Evolutionary conservation across 2,329 filamentous ascomycete species (phyloP).

Genomic region (Xylariaceae sp.): DNA sequence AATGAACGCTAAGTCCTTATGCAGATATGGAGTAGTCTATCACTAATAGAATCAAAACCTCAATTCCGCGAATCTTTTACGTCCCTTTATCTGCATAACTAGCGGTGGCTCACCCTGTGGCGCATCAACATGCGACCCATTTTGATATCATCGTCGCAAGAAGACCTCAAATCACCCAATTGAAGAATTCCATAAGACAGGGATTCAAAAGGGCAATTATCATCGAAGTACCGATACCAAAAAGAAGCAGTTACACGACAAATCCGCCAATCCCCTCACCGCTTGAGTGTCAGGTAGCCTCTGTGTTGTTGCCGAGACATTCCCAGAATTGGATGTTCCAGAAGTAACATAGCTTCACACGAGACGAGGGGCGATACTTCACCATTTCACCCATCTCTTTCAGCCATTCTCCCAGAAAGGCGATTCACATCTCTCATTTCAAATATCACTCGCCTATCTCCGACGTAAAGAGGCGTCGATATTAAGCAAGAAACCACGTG

Average conservation of each 20-base stretch:
- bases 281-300: background rate
- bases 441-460: too few relatives aligned
- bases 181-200: background rate
- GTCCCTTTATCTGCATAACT: background rate
- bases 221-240: constrained; percentile 15
- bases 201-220: background rate
- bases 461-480: too few relatives aligned
- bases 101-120: constrained; percentile 8
- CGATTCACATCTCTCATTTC: too few relatives aligned
- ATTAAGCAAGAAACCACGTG: constrained; percentile 1
- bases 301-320: background rate
- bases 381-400: background rate
- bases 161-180: background rate
- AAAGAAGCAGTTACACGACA: background rate
- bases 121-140: background rate
- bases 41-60: background rate
- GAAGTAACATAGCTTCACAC: background rate
- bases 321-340: background rate
- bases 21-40: background rate
- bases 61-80: background rate
- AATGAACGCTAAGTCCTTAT: background rate
- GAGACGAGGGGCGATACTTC: constrained; percentile 6
- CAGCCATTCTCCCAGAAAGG: too few relatives aligned
- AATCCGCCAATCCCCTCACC: background rate
- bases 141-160: background rate